phyloP scores from a whole-genome alignment of 73 alveolate species.

The Blepharisma stoltei region DNA sequence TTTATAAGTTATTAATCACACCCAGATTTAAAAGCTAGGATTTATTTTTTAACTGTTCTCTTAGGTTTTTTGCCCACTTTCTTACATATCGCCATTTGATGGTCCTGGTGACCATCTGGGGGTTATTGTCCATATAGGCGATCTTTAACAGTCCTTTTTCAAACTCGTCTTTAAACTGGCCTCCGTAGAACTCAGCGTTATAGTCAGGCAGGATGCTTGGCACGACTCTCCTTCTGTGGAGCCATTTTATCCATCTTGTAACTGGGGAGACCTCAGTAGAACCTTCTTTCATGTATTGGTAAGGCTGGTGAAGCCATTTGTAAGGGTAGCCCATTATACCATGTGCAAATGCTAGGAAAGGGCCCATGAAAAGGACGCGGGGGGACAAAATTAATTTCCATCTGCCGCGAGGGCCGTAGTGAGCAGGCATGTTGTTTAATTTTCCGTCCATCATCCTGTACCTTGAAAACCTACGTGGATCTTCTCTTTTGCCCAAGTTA shows the following conservation, averaged over 20 bases:
- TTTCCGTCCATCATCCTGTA: not conserved
- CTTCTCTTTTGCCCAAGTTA: not conserved
- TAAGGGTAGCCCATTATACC: not conserved
- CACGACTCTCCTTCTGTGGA: not conserved
- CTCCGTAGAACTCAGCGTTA: not conserved
- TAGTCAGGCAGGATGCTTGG: not conserved
- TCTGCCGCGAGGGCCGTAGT: not conserved
- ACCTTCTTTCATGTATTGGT: not conserved
- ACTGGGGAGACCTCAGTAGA: not conserved
- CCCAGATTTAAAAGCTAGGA: not conserved
- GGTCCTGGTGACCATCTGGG: not conserved
- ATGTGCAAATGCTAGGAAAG: not conserved
- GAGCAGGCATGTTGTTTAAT: not conserved
- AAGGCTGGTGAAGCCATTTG: not conserved
- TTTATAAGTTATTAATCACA: too few relatives aligned
- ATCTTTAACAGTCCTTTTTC: not conserved
- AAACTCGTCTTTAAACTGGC: not conserved
- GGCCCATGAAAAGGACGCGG: not conserved
- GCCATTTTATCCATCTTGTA: not conserved
- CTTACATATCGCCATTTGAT: conserved; percentile 23
- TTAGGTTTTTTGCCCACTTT: not conserved
- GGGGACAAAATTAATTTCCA: not conserved
- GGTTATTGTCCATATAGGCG: not conserved
- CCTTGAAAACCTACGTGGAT: not conserved
- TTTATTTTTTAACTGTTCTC: not conserved